phyloP scores from a whole-genome alignment of 306 rosid species.

The Trifolium dubium region DNA sequence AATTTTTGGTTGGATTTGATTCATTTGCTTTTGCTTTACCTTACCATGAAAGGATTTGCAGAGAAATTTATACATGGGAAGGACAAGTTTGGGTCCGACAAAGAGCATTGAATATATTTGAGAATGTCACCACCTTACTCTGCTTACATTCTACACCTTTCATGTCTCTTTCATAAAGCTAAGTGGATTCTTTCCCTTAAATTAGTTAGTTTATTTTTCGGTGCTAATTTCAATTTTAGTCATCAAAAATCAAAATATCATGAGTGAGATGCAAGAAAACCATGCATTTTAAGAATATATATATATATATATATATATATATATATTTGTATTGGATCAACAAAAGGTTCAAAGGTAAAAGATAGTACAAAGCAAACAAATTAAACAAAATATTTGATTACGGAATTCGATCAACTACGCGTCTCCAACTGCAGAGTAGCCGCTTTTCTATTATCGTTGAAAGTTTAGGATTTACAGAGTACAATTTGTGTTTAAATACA shows the following conservation, averaged over 20 bases:
- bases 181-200: conserved; percentile 27
- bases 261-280: not conserved
- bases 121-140: conserved; percentile 41
- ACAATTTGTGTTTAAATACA: no score
- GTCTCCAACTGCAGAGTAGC: no score
- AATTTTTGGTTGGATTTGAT: conserved; percentile 35
- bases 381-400: no score
- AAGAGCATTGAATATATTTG: conserved; percentile 35
- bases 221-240: not conserved
- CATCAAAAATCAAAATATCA: not conserved
- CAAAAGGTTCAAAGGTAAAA: no score
- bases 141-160: conserved; percentile 39
- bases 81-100: conserved; percentile 47
- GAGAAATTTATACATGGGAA: conserved; percentile 31
- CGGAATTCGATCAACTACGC: no score
- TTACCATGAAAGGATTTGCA: conserved; percentile 2
- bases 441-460: no score
- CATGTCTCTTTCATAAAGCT: conserved; percentile 30
- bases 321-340: not conserved
- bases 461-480: no score
- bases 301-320: no score
- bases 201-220: not conserved
- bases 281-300: not conserved
- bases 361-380: no score
- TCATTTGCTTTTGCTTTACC: conserved; percentile 42